Percentiles rank a stretch among this genome's conserved stretches.
Conservation (phyloP, 2,329 filamentous ascomycete genomes). For the Penicillium sp. region DNA sequence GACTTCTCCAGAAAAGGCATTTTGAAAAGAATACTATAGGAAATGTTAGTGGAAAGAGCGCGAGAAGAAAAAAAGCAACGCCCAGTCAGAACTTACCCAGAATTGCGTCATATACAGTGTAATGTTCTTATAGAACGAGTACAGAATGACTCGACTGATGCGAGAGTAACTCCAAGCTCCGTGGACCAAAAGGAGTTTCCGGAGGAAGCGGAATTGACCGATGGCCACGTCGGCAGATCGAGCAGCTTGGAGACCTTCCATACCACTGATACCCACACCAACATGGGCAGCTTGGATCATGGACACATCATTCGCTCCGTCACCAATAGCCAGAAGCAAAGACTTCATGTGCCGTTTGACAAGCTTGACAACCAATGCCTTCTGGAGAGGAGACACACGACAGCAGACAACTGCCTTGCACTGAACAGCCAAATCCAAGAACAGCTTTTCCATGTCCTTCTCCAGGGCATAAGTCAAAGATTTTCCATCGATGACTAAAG, state of each 20-base stretch:
- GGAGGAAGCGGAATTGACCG: conserved; percentile 89
- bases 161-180: conserved; percentile 97
- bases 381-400: conserved; percentile 93
- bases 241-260: conserved; percentile 94
- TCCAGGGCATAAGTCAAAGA: conserved; percentile 91
- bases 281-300: conserved; percentile 99
- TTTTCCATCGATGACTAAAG: conserved; percentile 92
- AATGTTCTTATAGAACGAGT: conserved; percentile 99
- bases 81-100: conserved; percentile 63
- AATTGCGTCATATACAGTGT: conserved; percentile 98
- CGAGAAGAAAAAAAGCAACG: background rate
- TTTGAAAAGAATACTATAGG: conserved; percentile 87
- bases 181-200: conserved; percentile 90
- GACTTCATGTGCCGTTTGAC: conserved; percentile 92
- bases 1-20: conserved; percentile 93
- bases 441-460: conserved; percentile 86
- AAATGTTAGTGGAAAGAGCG: conserved; percentile 16
- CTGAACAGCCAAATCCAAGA: conserved; percentile 86
- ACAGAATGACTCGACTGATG: conserved; percentile 93
- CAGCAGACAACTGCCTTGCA: conserved; percentile 99
- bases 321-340: conserved; percentile 90
- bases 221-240: conserved; percentile 94
- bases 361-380: conserved; percentile 94
- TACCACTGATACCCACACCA: conserved; percentile 92
- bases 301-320: conserved; percentile 98